Conservation (phyloP, 176 grass and related monocot genomes). For the Otatea glauca region DNA sequence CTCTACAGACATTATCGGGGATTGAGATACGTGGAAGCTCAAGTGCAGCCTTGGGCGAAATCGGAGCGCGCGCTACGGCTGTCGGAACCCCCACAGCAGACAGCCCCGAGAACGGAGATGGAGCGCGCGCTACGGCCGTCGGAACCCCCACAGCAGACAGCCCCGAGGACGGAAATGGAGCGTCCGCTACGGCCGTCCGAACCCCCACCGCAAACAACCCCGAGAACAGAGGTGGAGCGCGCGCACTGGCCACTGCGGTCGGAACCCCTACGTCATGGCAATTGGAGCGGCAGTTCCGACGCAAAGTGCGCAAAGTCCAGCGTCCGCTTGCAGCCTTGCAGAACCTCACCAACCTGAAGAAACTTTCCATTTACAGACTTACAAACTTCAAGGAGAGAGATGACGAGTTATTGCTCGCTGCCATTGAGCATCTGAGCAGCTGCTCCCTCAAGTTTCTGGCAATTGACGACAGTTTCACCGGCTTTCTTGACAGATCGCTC, state of each 20-base stretch:
- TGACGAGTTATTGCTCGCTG: background rate
- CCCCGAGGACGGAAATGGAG: too few relatives aligned
- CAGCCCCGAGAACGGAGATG: too few relatives aligned
- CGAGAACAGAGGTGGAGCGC: background rate
- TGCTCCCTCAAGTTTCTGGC: slow-evolving; percentile 39
- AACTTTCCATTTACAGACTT: slow-evolving; percentile 25
- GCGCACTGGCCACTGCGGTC: too few relatives aligned
- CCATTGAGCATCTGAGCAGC: slow-evolving; percentile 48
- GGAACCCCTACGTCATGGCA: too few relatives aligned
- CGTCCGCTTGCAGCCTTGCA: background rate
- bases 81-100: too few relatives aligned
- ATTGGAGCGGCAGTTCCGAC: too few relatives aligned
- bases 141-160: too few relatives aligned
- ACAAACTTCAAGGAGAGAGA: accelerated
- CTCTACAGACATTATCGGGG: slow-evolving; percentile 33
- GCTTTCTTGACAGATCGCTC: slow-evolving; percentile 5
- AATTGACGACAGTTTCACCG: slow-evolving; percentile 28
- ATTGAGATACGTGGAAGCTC: background rate
- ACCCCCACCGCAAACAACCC: too few relatives aligned
- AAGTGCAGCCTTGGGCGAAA: background rate
- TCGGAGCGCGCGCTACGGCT: background rate
- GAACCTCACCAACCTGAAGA: slow-evolving; percentile 38
- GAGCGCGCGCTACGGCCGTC: too few relatives aligned
- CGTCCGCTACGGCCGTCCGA: too few relatives aligned
- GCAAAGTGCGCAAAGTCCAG: too few relatives aligned